These are phyloP conservation scores for Trichosporon sp. DNA, from an alignment of 1,284 basidiomycete species.

Conservation along the genomic window DNA sequence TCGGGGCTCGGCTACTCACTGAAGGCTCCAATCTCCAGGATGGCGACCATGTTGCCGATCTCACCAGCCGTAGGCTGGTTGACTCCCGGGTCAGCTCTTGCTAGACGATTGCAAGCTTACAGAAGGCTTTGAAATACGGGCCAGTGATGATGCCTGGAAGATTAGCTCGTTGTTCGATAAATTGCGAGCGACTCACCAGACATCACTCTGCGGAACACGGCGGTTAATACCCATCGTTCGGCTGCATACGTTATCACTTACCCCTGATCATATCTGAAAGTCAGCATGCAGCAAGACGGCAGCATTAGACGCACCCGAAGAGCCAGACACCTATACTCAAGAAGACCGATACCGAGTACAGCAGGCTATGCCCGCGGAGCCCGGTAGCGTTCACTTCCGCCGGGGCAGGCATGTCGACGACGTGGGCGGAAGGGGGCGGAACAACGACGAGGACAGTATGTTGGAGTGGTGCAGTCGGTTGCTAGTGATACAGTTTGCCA, in stretches of 20 bases:
- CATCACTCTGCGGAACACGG: constrained; percentile 31
- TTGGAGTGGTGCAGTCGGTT: background rate
- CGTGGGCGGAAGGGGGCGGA: background rate
- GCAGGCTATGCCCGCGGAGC: constrained; percentile 60
- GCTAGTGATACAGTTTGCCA: background rate
- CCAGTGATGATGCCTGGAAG: constrained; percentile 77
- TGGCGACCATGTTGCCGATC: constrained; percentile 71
- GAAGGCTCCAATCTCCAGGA: constrained; percentile 87
- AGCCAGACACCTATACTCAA: constrained; percentile 52
- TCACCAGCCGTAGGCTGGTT: constrained; percentile 61
- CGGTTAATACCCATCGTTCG: background rate
- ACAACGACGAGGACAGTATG: background rate
- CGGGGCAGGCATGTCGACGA: background rate
- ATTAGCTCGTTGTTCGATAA: constrained; percentile 8
- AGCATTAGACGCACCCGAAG: constrained; percentile 59
- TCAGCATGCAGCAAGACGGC: constrained; percentile 7
- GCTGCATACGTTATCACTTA: constrained; percentile 42
- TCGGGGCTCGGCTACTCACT: constrained; percentile 51
- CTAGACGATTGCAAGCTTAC: constrained; percentile 14
- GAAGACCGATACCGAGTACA: constrained; percentile 48
- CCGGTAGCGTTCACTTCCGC: background rate
- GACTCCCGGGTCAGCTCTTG: constrained; percentile 46
- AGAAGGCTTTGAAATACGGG: constrained; percentile 65
- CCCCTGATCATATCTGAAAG: constrained; percentile 79
- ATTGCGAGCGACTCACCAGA: constrained; percentile 40